These are phyloP conservation scores for Lactarius sp. DNA, from an alignment of 768 basidiomycete species.

Conservation along the genomic window DNA sequence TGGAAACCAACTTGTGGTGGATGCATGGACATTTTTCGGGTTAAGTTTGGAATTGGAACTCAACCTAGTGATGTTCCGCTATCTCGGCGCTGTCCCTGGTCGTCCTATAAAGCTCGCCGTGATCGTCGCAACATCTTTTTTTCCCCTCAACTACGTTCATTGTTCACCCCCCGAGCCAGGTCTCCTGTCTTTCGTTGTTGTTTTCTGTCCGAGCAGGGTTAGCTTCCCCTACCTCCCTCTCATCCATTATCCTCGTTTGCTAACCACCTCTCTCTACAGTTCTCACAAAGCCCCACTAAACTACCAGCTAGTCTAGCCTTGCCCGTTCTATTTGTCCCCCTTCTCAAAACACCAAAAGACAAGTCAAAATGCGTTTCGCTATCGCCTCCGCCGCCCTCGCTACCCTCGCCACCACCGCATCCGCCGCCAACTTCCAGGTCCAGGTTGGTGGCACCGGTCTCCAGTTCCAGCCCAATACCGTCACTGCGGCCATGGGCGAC, in stretches of 20 bases:
- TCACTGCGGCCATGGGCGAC: constrained; percentile 28
- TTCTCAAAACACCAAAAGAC: constrained; percentile 11
- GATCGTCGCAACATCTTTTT: constrained; percentile 1
- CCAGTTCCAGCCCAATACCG: constrained; percentile 15
- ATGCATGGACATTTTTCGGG: neutral
- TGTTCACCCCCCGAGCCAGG: constrained; percentile 30
- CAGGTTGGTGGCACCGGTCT: constrained; percentile 20
- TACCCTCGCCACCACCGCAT: constrained; percentile 15
- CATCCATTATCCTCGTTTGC: no score
- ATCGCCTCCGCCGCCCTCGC: constrained; percentile 14
- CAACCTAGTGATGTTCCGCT: neutral
- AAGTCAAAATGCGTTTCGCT: constrained; percentile 23
- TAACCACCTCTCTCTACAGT: constrained; percentile 4
- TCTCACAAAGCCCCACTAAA: constrained; percentile 21
- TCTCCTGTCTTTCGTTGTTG: constrained; percentile 35
- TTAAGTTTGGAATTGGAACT: neutral
- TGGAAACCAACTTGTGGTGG: constrained; percentile 7
- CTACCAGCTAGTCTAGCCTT: constrained; percentile 12
- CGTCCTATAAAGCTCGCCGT: constrained; percentile 4
- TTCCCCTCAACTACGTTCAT: constrained; percentile 14
- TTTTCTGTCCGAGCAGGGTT: constrained; percentile 42
- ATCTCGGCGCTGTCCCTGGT: neutral
- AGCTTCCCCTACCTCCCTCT: constrained; percentile 21
- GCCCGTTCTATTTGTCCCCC: neutral
- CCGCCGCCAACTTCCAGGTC: constrained; percentile 9